These are phyloP conservation scores for Fusarium poae DNA, from an alignment of 2,329 filamentous ascomycete species.

Conservation along the genomic window DNA sequence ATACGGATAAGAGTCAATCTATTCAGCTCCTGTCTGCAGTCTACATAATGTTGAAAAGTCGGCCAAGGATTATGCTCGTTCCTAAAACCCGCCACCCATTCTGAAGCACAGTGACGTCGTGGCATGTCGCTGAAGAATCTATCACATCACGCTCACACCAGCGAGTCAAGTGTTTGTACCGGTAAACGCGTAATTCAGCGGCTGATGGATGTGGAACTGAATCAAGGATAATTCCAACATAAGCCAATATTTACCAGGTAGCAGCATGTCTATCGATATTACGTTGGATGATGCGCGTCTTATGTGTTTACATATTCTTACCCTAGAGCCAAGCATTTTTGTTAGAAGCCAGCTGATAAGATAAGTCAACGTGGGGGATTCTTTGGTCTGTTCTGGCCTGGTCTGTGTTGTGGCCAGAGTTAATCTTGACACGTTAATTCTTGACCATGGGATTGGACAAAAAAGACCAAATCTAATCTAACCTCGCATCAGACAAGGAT, in stretches of 20 bases:
- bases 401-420: slow-evolving; percentile 3
- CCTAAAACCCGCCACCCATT: neutral
- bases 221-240: neutral
- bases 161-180: neutral
- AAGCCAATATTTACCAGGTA: neutral
- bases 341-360: neutral
- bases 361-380: slow-evolving; percentile 13
- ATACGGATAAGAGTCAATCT: no score
- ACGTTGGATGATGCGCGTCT: neutral
- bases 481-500: slow-evolving; percentile 13
- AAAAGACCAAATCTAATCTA: slow-evolving; percentile 2
- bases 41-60: no score
- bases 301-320: neutral
- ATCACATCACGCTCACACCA: neutral
- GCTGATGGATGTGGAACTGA: no score
- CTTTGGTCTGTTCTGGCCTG: slow-evolving; percentile 1
- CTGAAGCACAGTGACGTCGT: slow-evolving; percentile 1
- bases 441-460: slow-evolving; percentile 10
- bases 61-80: neutral
- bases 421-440: slow-evolving; percentile 34
- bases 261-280: neutral
- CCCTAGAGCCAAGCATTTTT: neutral
- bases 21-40: no score
- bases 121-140: neutral
- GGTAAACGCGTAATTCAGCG: neutral